Evolutionary conservation across 805 yeast species (phyloP).

Genomic region (Cyberlindnera veronae): DNA sequence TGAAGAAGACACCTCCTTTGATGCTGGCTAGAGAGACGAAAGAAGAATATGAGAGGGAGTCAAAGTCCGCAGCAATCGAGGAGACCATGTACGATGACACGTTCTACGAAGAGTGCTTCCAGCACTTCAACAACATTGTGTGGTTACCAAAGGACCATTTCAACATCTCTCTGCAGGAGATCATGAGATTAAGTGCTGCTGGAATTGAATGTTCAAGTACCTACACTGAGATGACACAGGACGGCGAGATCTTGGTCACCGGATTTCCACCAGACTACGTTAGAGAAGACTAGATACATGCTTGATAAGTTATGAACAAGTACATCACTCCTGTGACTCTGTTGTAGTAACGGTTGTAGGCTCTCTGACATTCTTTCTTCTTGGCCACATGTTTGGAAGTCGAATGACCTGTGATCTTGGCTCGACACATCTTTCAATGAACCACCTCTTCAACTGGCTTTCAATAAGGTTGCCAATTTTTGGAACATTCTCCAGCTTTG

Average conservation of each 20-base stretch:
- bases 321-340: constrained; percentile 18
- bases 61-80: constrained; percentile 1
- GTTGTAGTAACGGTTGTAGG: constrained; percentile 18
- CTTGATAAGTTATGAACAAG: neutral
- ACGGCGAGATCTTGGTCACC: constrained; percentile 23
- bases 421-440: constrained; percentile 87
- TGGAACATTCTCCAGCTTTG: constrained; percentile 90
- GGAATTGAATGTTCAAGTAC: constrained; percentile 24
- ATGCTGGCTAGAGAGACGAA: constrained; percentile 4
- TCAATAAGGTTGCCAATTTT: constrained; percentile 84
- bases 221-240: constrained; percentile 15
- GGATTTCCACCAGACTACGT: constrained; percentile 26
- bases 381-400: constrained; percentile 87
- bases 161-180: constrained; percentile 14
- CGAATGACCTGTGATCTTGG: constrained; percentile 86
- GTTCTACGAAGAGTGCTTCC: constrained; percentile 26
- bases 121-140: constrained; percentile 15
- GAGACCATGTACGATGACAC: constrained; percentile 20
- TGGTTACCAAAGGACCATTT: constrained; percentile 27
- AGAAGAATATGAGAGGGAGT: neutral
- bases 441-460: constrained; percentile 79
- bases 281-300: constrained; percentile 1
- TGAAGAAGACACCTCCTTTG: constrained; percentile 36
- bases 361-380: constrained; percentile 53
- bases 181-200: constrained; percentile 17